These are phyloP conservation scores for Penicillium sp. DNA, from an alignment of 2,329 filamentous ascomycete genomes.

Conservation along the genomic window DNA sequence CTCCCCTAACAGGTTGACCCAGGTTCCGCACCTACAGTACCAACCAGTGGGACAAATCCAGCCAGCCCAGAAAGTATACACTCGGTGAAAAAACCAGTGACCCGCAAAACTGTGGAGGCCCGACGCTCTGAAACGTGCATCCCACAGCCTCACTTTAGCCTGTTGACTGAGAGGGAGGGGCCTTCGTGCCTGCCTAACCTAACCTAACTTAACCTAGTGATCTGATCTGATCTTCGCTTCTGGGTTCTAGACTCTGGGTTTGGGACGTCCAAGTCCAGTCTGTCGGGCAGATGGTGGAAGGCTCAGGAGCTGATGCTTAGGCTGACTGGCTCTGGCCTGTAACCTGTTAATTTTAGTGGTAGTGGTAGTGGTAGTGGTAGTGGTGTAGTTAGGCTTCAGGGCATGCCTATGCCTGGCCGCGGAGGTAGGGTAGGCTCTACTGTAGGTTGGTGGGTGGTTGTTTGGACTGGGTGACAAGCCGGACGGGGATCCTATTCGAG, in stretches of 20 bases:
- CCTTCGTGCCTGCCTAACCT: conserved; percentile 20
- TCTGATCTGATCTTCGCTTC: not conserved
- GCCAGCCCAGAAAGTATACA: not conserved
- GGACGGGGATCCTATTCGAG: not conserved
- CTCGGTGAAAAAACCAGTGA: not conserved
- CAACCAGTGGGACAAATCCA: not conserved
- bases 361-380: too few species aligned
- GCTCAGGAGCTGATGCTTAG: not conserved
- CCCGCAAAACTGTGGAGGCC: conserved; percentile 16
- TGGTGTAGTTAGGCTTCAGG: not conserved
- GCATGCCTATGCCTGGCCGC: too few species aligned
- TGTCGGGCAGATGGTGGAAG: not conserved
- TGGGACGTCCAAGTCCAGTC: not conserved
- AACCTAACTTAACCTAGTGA: too few species aligned
- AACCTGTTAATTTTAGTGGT: too few species aligned
- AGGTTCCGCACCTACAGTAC: not conserved
- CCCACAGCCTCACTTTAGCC: conserved; percentile 29
- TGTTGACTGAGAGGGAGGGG: not conserved
- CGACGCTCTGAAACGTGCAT: conserved; percentile 27
- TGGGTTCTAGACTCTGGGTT: not conserved
- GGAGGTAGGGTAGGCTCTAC: not conserved
- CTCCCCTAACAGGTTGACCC: not conserved
- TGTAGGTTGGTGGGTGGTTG: not conserved
- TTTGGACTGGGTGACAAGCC: not conserved
- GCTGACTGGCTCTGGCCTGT: not conserved